Percentiles rank a stretch among this genome's conserved stretches.
Evolutionary conservation across 1,139 yeast species (phyloP).

Genomic region (Hansenula anomala): DNA sequence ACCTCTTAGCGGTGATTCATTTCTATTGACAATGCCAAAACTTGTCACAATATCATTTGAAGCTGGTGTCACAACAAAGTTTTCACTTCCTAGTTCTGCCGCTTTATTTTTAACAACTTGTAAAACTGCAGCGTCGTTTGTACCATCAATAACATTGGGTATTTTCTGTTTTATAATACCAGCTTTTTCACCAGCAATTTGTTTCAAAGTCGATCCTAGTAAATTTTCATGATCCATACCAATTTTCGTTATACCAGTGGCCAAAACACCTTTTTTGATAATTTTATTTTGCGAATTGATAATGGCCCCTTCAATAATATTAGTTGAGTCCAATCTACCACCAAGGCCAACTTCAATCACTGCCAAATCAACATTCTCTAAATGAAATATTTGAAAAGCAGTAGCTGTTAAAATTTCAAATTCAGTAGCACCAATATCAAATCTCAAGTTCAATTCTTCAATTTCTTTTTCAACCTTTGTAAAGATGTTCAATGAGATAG

Average conservation of each 20-base stretch:
- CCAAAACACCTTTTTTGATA: constrained; percentile 39
- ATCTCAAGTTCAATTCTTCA: constrained; percentile 28
- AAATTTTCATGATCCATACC: constrained; percentile 80
- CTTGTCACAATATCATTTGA: constrained; percentile 16
- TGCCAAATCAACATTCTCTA: constrained; percentile 60
- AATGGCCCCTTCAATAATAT: constrained; percentile 39
- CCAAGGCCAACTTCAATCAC: constrained; percentile 90
- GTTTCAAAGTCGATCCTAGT: constrained; percentile 56
- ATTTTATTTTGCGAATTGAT: constrained; percentile 12
- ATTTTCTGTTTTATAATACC: constrained; percentile 67
- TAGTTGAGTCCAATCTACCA: constrained; percentile 85
- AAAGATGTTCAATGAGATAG: constrained; percentile 48
- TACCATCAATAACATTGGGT: constrained; percentile 69
- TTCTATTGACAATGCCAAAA: constrained; percentile 22
- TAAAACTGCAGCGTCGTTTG: constrained; percentile 51
- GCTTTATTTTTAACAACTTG: constrained; percentile 31
- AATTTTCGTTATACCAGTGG: constrained; percentile 76
- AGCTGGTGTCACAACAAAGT: constrained; percentile 5
- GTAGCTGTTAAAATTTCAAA: constrained; percentile 82
- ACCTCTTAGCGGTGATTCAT: constrained; percentile 58
- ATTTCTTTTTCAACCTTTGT: constrained; percentile 33
- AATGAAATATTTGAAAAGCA: constrained; percentile 70
- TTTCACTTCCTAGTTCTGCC: constrained; percentile 4
- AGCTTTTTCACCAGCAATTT: constrained; percentile 75
- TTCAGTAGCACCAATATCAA: constrained; percentile 67